These are phyloP conservation scores for Ampelocalamus luodianensis DNA, from an alignment of 176 grass and related monocot species.

Conservation along the genomic window DNA sequence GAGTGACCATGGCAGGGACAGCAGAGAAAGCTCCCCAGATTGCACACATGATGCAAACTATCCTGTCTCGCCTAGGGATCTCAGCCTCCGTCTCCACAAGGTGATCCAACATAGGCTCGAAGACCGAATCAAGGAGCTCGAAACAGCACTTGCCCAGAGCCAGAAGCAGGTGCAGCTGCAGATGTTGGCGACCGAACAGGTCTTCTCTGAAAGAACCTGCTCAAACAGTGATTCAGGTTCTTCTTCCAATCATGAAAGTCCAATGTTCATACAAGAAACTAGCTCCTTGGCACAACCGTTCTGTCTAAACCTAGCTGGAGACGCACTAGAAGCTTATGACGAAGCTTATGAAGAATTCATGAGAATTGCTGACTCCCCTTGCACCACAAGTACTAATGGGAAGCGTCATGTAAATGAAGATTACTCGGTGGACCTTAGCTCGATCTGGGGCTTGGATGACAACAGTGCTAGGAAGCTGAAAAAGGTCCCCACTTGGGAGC, in stretches of 20 bases:
- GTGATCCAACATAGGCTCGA: conserved; percentile 76
- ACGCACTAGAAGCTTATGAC: conserved; percentile 76
- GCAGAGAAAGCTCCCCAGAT: conserved; percentile 55
- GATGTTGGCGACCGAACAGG: conserved; percentile 45
- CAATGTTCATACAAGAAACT: conserved; percentile 47
- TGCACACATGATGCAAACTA: conserved; percentile 54
- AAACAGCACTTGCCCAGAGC: conserved; percentile 63
- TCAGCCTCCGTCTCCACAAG: conserved; percentile 82
- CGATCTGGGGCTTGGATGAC: conserved; percentile 64
- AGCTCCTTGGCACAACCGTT: conserved; percentile 56
- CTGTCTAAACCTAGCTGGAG: conserved; percentile 78
- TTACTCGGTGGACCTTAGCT: conserved; percentile 44
- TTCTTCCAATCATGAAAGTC: conserved; percentile 67
- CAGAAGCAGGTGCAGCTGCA: conserved; percentile 62
- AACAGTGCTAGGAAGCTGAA: conserved; percentile 30
- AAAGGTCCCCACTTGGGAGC: conserved; percentile 37
- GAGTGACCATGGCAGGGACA: conserved; percentile 54
- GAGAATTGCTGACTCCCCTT: conserved; percentile 50
- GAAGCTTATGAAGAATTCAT: conserved; percentile 92
- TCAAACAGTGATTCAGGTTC: conserved; percentile 82
- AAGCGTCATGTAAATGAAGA: conserved; percentile 49
- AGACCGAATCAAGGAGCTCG: conserved; percentile 83
- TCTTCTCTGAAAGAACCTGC: conserved; percentile 60
- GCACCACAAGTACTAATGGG: conserved; percentile 48
- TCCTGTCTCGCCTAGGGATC: conserved; percentile 74